Evolutionary conservation across 306 rosid genomes (phyloP), one percentile per base, ranked within the genome.

Genomic region (Morella rubra): DNA sequence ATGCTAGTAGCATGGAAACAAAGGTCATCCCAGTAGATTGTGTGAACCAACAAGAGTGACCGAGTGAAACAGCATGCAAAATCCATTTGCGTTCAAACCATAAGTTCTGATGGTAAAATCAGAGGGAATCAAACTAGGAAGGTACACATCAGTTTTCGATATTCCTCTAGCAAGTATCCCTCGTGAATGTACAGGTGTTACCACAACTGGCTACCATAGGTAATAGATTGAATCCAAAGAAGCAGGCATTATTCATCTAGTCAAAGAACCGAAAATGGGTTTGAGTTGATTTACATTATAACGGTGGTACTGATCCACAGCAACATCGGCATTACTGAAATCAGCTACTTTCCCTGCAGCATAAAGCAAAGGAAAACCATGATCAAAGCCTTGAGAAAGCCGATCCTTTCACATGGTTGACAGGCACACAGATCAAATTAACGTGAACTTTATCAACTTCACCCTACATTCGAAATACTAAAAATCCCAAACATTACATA

Each of bases 221-320:
- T n/a, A n/a, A n/a, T n/a, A n/a, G n/a, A n/a, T 3, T 20, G 64
- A 58, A 58, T 58, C 64, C 12, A n/a, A 56, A 20, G 14, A 58
- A 58, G 27, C 64, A 0, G 27, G 65, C 14, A 59, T 24, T 59
- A 59, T 11, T 59, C 12, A 47, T 7, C 6, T 8, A 49, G 18
- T 18, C n/a, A 62, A 50, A 62, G 54, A 64, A 32, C 14, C 44
- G 3, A 49, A 64, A 47, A 46, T 61, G 22, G 20, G 22, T 61
- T 44, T 19, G 27, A 47, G 37, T 42, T 32, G 32, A 83, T 91
- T 71, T 85, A 85, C 98, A 67, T 89, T 76, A 53, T 74, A 95
- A 52, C 84, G 87, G 69, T 90, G 97, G 79, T 89, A 95, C 32
- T 95, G 87, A 82, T 95, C 98, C 27, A 91, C 91, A 0, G 98